Conservation (phyloP, 2,329 filamentous ascomycete species). For the Exophiala xenobiotica region DNA sequence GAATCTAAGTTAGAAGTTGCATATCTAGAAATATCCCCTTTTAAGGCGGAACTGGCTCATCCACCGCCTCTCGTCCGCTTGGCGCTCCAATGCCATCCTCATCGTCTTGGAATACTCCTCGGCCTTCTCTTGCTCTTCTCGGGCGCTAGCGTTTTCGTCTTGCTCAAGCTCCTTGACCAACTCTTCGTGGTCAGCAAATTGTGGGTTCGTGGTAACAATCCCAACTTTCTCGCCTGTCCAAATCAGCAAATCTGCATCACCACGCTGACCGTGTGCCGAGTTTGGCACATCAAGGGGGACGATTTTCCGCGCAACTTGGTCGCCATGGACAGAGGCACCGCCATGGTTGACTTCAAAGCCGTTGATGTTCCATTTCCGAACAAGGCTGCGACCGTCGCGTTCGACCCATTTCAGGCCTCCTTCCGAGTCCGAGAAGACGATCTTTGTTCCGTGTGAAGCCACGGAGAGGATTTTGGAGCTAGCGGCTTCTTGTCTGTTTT, state of each 20-base stretch:
- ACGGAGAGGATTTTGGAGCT: constrained; percentile 79
- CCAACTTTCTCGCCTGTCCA: constrained; percentile 89
- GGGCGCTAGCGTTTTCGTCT: constrained; percentile 36
- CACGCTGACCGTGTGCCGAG: constrained; percentile 51
- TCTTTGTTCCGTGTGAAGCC: constrained; percentile 73
- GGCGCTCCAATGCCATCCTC: constrained; percentile 70
- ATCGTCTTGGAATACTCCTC: constrained; percentile 68
- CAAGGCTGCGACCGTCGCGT: constrained; percentile 63
- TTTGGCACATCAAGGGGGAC: constrained; percentile 50
- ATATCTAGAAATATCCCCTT: constrained; percentile 15
- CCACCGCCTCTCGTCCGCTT: constrained; percentile 77
- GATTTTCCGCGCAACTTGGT: constrained; percentile 25
- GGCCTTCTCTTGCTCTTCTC: constrained; percentile 47
- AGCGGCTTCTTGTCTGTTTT: constrained; percentile 81
- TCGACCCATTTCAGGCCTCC: constrained; percentile 90
- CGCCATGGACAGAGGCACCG: constrained; percentile 15
- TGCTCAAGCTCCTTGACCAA: constrained; percentile 45
- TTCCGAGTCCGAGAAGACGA: constrained; percentile 80
- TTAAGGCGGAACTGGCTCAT: constrained; percentile 64
- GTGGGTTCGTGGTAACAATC: constrained; percentile 45
- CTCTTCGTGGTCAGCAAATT: constrained; percentile 36
- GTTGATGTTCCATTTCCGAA: constrained; percentile 60
- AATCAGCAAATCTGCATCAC: constrained; percentile 79
- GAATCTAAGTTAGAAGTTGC: no score
- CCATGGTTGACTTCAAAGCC: constrained; percentile 33